phyloP scores from a whole-genome alignment of 2,329 filamentous ascomycete genomes.

The Fusarium goolgardi region DNA sequence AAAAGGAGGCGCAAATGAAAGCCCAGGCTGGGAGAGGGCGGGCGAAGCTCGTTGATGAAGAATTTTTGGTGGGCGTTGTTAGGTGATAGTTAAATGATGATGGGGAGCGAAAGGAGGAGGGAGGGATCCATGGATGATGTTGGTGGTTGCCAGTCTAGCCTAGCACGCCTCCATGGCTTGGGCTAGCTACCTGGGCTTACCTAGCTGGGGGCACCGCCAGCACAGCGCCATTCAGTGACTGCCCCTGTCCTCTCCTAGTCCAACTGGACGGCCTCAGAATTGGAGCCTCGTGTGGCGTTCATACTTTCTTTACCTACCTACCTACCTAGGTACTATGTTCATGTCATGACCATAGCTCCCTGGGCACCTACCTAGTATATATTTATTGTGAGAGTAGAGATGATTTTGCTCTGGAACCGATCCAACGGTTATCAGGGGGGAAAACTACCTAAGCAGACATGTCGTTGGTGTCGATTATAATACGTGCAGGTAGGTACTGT shows the following conservation, averaged over 20 bases:
- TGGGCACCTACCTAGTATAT: not conserved
- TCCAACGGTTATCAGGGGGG: not conserved
- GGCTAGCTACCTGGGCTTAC: conserved; percentile 12
- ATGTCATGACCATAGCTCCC: not conserved
- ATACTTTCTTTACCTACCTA: conserved; percentile 3
- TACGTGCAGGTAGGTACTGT: not conserved
- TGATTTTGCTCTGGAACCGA: not conserved
- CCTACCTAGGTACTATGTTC: not conserved
- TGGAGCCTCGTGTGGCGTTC: conserved; percentile 39
- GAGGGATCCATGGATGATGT: conserved; percentile 30
- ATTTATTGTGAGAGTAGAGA: too few species aligned
- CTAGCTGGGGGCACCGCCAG: conserved; percentile 11
- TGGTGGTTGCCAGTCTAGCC: conserved; percentile 33
- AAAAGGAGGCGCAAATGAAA: conserved; percentile 1
- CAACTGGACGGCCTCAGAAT: conserved; percentile 15
- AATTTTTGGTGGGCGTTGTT: conserved; percentile 42
- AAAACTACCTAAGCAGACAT: not conserved
- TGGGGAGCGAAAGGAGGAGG: conserved; percentile 38
- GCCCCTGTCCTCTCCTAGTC: conserved; percentile 30
- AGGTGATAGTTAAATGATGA: conserved; percentile 39
- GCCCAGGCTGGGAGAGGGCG: conserved; percentile 6
- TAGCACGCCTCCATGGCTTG: conserved; percentile 11
- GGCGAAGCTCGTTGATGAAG: conserved; percentile 31
- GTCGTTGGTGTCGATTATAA: not conserved
- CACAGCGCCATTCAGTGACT: conserved; percentile 17